These are phyloP conservation scores for Apiospora aurea DNA, from an alignment of 2,329 filamentous ascomycete genomes.

Conservation along the genomic window DNA sequence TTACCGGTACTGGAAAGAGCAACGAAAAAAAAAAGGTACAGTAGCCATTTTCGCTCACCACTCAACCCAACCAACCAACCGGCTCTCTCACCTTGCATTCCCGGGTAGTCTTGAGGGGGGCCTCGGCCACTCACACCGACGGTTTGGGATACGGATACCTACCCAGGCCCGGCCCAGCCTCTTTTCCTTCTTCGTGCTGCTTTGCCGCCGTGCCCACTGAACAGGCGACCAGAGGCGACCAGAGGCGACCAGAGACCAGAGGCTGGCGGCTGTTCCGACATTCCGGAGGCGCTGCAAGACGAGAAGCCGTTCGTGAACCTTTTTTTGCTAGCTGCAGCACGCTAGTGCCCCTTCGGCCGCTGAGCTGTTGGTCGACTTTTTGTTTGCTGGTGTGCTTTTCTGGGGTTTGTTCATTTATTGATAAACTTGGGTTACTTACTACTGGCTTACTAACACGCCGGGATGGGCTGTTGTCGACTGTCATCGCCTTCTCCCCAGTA, in stretches of 20 bases:
- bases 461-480: no score
- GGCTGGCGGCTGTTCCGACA: not conserved
- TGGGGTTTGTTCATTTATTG: no score
- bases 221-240: not conserved
- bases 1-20: no score
- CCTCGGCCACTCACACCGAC: not conserved
- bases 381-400: not conserved
- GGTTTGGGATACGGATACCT: not conserved
- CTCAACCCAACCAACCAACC: not conserved
- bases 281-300: not conserved
- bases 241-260: not conserved
- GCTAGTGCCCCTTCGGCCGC: not conserved
- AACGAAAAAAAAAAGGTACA: not conserved
- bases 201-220: not conserved
- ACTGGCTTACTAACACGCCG: not conserved
- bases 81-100: conserved; percentile 7
- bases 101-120: not conserved
- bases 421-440: no score
- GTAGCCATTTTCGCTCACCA: not conserved
- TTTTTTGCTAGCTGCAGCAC: not conserved
- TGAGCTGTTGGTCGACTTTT: not conserved
- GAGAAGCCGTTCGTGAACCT: not conserved
- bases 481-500: no score
- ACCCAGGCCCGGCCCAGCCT: not conserved
- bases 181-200: not conserved